phyloP scores from a whole-genome alignment of 257 asterid species.

The Scutellaria galericulata region DNA sequence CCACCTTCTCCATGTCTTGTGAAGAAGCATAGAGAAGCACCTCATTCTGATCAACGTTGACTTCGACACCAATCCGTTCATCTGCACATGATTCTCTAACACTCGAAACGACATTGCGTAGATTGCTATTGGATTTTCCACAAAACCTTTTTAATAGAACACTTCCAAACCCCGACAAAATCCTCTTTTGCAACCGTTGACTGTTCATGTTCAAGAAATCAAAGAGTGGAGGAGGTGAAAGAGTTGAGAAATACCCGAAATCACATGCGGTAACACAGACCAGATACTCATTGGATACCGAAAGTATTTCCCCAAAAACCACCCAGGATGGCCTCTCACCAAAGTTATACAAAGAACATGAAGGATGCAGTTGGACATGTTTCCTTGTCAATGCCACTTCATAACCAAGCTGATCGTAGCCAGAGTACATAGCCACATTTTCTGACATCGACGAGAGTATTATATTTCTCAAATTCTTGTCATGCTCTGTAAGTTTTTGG shows the following conservation, averaged over 20 bases:
- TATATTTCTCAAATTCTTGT: constrained; percentile 55
- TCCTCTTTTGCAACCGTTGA: constrained; percentile 60
- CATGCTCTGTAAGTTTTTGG: constrained; percentile 50
- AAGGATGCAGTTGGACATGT: constrained; percentile 82
- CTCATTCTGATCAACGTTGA: constrained; percentile 68
- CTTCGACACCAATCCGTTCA: constrained; percentile 71
- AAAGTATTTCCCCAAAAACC: constrained; percentile 78
- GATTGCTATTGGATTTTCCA: constrained; percentile 61
- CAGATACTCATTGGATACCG: constrained; percentile 66
- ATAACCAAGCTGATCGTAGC: constrained; percentile 91
- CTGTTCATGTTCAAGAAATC: constrained; percentile 66
- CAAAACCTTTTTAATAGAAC: constrained; percentile 74
- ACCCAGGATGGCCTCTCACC: constrained; percentile 84
- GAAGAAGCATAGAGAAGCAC: constrained; percentile 68
- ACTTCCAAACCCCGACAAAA: constrained; percentile 68
- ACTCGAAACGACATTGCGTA: constrained; percentile 59
- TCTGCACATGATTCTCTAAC: constrained; percentile 63
- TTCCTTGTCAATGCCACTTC: constrained; percentile 78
- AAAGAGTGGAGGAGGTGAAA: constrained; percentile 63
- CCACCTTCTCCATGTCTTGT: constrained; percentile 65
- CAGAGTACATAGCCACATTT: constrained; percentile 93
- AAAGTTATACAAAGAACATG: constrained; percentile 78
- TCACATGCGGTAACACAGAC: constrained; percentile 82
- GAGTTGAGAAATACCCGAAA: constrained; percentile 52
- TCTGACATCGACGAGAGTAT: constrained; percentile 79